Conservation (phyloP, 805 yeast species). For the Priceomyces melissophilus region DNA sequence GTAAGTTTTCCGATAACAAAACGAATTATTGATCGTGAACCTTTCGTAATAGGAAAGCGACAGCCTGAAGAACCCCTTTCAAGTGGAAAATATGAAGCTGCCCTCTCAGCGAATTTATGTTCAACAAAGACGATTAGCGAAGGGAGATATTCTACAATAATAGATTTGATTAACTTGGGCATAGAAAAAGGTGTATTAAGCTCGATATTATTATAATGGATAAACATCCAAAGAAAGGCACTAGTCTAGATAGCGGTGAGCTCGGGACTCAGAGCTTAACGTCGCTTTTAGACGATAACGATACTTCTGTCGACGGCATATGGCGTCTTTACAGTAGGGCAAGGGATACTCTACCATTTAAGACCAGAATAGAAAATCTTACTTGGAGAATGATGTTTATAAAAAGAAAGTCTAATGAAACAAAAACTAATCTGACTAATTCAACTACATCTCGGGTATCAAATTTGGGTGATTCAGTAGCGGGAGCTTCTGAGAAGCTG, state of each 20-base stretch:
- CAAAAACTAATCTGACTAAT: not conserved
- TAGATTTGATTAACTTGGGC: too few species aligned
- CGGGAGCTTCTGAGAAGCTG: not conserved
- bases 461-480: not conserved
- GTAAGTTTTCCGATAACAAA: too few species aligned
- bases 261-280: not conserved
- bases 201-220: too few species aligned
- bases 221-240: too few species aligned
- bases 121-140: too few species aligned
- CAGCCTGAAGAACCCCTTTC: too few species aligned
- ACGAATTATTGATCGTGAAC: too few species aligned
- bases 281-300: slow-evolving; percentile 8
- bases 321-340: slow-evolving; percentile 86
- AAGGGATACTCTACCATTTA: slow-evolving; percentile 68
- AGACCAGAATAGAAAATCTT: slow-evolving; percentile 74
- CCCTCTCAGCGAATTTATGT: too few species aligned
- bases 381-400: slow-evolving; percentile 86
- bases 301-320: slow-evolving; percentile 26
- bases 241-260: not conserved
- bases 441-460: not conserved
- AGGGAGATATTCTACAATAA: too few species aligned
- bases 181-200: too few species aligned
- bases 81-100: too few species aligned
- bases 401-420: slow-evolving; percentile 11
- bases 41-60: too few species aligned